Conservation (phyloP, 768 basidiomycete species). For the Boletellus sp. region DNA sequence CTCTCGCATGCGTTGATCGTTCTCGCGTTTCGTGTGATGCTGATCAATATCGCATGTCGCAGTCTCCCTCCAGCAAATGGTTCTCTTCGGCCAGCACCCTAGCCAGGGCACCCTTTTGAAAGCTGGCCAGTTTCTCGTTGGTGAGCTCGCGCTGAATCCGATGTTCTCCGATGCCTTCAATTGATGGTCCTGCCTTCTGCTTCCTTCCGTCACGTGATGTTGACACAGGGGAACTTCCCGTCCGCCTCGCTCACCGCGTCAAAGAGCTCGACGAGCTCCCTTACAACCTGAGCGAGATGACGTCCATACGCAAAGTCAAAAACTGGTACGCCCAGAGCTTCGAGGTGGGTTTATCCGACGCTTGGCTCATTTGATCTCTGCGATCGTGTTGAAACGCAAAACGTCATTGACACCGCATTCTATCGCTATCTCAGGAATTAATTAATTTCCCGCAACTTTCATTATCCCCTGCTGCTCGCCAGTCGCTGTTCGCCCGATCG, state of each 20-base stretch:
- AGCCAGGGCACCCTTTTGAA: conserved; percentile 89
- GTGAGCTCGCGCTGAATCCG: conserved; percentile 36
- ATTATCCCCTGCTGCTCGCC: conserved; percentile 63
- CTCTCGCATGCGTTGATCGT: not conserved
- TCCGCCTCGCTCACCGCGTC: conserved; percentile 91
- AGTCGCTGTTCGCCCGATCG: conserved; percentile 53
- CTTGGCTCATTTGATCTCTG: not conserved
- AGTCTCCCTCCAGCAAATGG: conserved; percentile 98
- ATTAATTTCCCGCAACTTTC: conserved; percentile 76
- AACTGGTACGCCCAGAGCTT: conserved; percentile 99
- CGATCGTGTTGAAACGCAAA: too few species aligned
- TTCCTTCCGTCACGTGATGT: not conserved
- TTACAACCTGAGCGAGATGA: conserved; percentile 87
- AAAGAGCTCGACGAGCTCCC: conserved; percentile 95
- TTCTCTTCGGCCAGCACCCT: conserved; percentile 94
- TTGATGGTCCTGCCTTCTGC: too few species aligned
- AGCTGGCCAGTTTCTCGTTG: conserved; percentile 84
- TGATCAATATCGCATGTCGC: conserved; percentile 6
- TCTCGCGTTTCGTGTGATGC: conserved; percentile 1
- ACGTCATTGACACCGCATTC: too few species aligned
- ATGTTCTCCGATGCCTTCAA: not conserved
- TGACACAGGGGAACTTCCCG: conserved; percentile 80
- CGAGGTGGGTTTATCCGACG: conserved; percentile 55
- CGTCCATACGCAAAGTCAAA: conserved; percentile 89
- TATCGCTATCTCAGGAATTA: conserved; percentile 60